Conservation (phyloP, 2,329 filamentous ascomycete genomes). For the Stachybotrys echinatus region DNA sequence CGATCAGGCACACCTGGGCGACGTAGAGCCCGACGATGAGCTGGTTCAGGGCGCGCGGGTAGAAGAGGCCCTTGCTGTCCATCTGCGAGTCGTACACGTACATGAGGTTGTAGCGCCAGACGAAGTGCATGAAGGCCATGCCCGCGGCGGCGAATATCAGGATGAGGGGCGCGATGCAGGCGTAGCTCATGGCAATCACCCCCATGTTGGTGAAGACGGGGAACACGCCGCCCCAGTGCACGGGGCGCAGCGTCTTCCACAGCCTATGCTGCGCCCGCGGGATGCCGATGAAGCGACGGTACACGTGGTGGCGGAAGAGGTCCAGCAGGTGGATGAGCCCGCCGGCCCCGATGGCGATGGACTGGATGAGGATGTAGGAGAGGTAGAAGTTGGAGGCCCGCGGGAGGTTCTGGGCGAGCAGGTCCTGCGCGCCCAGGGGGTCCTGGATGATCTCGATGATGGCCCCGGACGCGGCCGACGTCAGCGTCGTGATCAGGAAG, state of each 20-base stretch:
- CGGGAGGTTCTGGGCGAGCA: constrained; percentile 72
- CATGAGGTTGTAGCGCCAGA: constrained; percentile 86
- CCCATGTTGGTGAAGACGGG: constrained; percentile 77
- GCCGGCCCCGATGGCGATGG: constrained; percentile 70
- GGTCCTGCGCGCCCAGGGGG: constrained; percentile 53
- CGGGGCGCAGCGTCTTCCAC: constrained; percentile 67
- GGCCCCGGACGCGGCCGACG: constrained; percentile 72
- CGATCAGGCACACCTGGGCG: constrained; percentile 75
- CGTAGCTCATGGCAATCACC: constrained; percentile 79
- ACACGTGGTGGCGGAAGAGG: constrained; percentile 48
- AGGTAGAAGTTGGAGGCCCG: constrained; percentile 91
- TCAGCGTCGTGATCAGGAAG: constrained; percentile 80
- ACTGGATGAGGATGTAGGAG: constrained; percentile 88
- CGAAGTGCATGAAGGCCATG: constrained; percentile 75
- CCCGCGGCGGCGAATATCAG: constrained; percentile 77
- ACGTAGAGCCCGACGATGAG: constrained; percentile 81
- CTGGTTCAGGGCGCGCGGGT: constrained; percentile 82
- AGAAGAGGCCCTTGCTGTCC: constrained; percentile 84
- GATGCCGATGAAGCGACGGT: constrained; percentile 70
- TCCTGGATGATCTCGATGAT: constrained; percentile 56
- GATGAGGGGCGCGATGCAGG: constrained; percentile 80
- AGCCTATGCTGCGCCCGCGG: constrained; percentile 76
- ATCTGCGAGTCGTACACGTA: constrained; percentile 79
- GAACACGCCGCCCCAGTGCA: constrained; percentile 80
- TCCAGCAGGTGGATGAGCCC: constrained; percentile 68